phyloP scores from a whole-genome alignment of 2,329 filamentous ascomycete genomes.

The Cladophialophora psammophila region DNA sequence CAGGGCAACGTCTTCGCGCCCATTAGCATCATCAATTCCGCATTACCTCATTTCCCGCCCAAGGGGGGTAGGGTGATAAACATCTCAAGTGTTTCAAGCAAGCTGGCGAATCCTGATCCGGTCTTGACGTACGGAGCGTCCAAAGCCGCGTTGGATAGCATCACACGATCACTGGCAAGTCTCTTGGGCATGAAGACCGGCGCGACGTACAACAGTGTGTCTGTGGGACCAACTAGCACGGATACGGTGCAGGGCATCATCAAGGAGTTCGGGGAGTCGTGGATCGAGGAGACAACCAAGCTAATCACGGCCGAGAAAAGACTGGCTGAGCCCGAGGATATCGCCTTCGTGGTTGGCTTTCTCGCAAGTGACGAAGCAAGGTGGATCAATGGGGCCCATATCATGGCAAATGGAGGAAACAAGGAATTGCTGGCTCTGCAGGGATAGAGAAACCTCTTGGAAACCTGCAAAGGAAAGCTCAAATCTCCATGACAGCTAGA shows the following conservation, averaged over 20 bases:
- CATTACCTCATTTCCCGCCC: conserved; percentile 21
- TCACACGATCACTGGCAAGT: conserved; percentile 34
- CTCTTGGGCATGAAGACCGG: conserved; percentile 10
- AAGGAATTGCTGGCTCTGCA: conserved; percentile 21
- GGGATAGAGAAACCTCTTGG: conserved; percentile 31
- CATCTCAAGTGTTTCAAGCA: conserved; percentile 27
- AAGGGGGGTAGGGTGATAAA: conserved; percentile 32
- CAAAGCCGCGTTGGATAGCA: conserved; percentile 44
- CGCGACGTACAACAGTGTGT: conserved; percentile 23
- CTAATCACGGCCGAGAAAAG: conserved; percentile 43
- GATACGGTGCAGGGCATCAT: conserved; percentile 48
- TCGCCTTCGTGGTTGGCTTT: conserved; percentile 57
- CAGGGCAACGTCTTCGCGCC: conserved; percentile 29
- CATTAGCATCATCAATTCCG: conserved; percentile 26
- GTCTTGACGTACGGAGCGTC: conserved; percentile 40
- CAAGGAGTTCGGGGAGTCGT: conserved; percentile 52
- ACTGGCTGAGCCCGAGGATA: conserved; percentile 55
- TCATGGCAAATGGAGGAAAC: conserved; percentile 47
- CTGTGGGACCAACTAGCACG: conserved; percentile 37
- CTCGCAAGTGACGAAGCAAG: conserved; percentile 54
- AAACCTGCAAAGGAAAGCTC: background rate
- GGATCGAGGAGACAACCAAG: conserved; percentile 54
- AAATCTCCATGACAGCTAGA: background rate
- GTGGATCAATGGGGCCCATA: conserved; percentile 57
- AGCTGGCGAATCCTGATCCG: conserved; percentile 15